These are phyloP conservation scores for Orychophragmus violaceus DNA, from an alignment of 345 rosid genomes.

Conservation along the genomic window DNA sequence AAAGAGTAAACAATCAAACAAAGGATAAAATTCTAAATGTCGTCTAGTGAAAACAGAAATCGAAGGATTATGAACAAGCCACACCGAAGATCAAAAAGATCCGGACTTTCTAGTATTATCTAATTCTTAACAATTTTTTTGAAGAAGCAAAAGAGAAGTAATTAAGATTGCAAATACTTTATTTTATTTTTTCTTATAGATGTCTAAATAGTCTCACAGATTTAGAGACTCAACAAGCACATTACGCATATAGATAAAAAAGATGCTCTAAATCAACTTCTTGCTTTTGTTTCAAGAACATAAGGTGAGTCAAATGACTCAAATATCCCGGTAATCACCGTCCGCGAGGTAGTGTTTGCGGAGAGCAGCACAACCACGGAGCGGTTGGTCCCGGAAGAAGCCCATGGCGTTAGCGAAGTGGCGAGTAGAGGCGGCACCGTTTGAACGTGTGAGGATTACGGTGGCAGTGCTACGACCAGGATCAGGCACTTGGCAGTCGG, in stretches of 20 bases:
- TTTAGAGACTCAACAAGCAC: not conserved
- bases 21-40: too few relatives aligned
- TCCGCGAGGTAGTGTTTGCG: conserved; percentile 34
- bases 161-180: conserved; percentile 6
- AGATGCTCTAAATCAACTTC: not conserved
- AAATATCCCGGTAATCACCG: conserved; percentile 28
- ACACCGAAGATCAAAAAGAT: too few relatives aligned
- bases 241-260: not conserved
- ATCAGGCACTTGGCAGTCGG: conserved; percentile 31
- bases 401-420: conserved; percentile 65
- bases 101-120: too few relatives aligned
- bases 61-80: too few relatives aligned
- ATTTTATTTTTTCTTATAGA: not conserved
- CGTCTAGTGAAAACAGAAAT: too few relatives aligned
- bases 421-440: conserved; percentile 46
- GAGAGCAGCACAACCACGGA: conserved; percentile 42
- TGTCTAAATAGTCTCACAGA: not conserved
- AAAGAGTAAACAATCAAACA: too few relatives aligned
- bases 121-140: too few relatives aligned
- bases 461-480: conserved; percentile 44
- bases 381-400: conserved; percentile 36
- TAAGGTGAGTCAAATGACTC: conserved; percentile 5
- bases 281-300: not conserved
- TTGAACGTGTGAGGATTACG: conserved; percentile 54
- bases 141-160: too few relatives aligned